Conservation (phyloP, 108 stramenopile species). For the Stephanodiscus minutulus region DNA sequence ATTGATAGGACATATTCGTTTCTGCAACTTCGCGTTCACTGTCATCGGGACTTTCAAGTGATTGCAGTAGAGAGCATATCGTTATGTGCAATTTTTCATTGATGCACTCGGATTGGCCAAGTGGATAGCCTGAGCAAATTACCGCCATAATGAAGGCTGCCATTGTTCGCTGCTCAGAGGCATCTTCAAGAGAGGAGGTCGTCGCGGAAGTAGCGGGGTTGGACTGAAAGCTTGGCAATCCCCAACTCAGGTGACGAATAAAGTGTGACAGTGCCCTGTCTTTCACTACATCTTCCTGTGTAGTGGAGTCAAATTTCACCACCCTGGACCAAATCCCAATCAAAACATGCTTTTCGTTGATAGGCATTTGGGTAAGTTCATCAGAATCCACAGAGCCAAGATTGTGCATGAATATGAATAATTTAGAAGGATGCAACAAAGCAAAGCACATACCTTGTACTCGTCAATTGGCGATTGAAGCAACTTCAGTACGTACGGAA, state of each 20-base stretch:
- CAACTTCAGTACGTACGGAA: slow-evolving; percentile 97
- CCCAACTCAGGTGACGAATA: slow-evolving; percentile 78
- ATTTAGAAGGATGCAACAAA: not conserved
- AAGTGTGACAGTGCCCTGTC: slow-evolving; percentile 87
- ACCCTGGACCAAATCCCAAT: slow-evolving; percentile 96
- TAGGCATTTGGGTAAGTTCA: not conserved
- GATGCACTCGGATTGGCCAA: slow-evolving; percentile 87
- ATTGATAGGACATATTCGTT: slow-evolving; percentile 41
- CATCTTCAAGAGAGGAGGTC: slow-evolving; percentile 33
- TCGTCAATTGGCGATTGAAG: slow-evolving; percentile 87
- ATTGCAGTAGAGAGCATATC: slow-evolving; percentile 63
- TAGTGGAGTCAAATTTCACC: slow-evolving; percentile 88
- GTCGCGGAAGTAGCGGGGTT: not conserved
- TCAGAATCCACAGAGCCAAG: not conserved
- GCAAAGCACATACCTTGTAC: slow-evolving; percentile 54
- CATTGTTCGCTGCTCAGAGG: slow-evolving; percentile 79
- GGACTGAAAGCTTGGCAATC: slow-evolving; percentile 20
- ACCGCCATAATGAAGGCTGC: slow-evolving; percentile 90
- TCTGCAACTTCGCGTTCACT: slow-evolving; percentile 28
- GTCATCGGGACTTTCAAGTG: slow-evolving; percentile 53
- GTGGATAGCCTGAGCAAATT: slow-evolving; percentile 73
- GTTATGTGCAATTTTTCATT: slow-evolving; percentile 75
- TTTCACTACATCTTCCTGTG: slow-evolving; percentile 91
- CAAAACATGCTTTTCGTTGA: slow-evolving; percentile 59
- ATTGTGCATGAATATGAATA: not conserved